phyloP scores from a whole-genome alignment of 2,329 filamentous ascomycete species.

The Arthrobotrys sphaeroides region DNA sequence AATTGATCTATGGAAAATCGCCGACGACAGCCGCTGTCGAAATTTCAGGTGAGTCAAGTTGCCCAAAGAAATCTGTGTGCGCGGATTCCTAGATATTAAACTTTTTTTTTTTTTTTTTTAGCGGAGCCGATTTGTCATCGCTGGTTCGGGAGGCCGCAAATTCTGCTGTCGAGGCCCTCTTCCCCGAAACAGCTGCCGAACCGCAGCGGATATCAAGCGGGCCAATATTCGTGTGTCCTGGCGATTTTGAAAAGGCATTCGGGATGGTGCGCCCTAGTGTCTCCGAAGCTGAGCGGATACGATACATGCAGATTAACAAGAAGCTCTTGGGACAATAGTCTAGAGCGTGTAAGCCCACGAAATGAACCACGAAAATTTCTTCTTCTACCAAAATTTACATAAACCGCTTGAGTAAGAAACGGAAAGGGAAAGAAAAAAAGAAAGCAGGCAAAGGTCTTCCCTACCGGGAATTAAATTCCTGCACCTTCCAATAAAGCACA shows the following conservation, averaged over 20 bases:
- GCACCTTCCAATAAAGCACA: slow-evolving; percentile 24
- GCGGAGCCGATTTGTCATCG: slow-evolving; percentile 71
- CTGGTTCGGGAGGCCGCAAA: slow-evolving; percentile 68
- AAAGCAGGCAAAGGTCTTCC: not conserved
- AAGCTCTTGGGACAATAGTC: slow-evolving; percentile 30
- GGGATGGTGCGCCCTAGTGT: slow-evolving; percentile 62
- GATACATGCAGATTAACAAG: slow-evolving; percentile 46
- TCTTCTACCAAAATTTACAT: not conserved
- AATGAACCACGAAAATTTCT: slow-evolving; percentile 6
- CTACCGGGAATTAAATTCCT: slow-evolving; percentile 17
- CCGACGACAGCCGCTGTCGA: slow-evolving; percentile 72
- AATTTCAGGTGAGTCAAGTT: slow-evolving; percentile 70
- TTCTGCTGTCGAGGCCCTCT: slow-evolving; percentile 53
- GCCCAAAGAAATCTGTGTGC: not conserved
- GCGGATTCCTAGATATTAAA: slow-evolving; percentile 12
- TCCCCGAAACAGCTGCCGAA: slow-evolving; percentile 28
- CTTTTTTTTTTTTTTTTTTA: slow-evolving; percentile 16
- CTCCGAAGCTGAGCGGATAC: slow-evolving; percentile 54
- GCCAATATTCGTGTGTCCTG: slow-evolving; percentile 9
- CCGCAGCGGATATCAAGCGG: not conserved
- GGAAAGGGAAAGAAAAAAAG: not conserved
- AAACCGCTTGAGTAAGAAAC: slow-evolving; percentile 1
- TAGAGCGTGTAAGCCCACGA: slow-evolving; percentile 6
- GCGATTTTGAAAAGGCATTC: slow-evolving; percentile 63
- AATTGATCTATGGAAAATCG: slow-evolving; percentile 71